A percentile compares a stretch with the other conserved stretches of the same genome.
phyloP scores from a whole-genome alignment of 306 rosid species.

The Rubus idaeus region DNA sequence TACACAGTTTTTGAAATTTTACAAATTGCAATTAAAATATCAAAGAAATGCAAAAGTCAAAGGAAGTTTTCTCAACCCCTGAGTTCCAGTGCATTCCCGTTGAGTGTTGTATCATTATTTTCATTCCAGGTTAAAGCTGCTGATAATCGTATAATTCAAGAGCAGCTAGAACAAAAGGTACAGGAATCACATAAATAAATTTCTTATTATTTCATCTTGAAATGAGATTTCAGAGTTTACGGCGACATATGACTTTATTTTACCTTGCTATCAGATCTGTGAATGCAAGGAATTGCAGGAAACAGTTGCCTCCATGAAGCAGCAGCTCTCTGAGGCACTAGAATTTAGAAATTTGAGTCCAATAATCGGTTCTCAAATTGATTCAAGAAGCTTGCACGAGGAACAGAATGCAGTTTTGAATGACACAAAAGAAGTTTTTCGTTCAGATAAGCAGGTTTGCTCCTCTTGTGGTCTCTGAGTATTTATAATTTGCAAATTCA shows the following conservation, averaged over 20 bases:
- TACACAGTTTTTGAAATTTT: background rate
- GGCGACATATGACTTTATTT: constrained; percentile 26
- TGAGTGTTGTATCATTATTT: constrained; percentile 26
- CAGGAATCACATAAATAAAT: constrained; percentile 11
- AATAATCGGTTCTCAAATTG: constrained; percentile 32
- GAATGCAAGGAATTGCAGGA: constrained; percentile 82
- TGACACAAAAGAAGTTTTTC: constrained; percentile 41
- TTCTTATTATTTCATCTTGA: constrained; percentile 9
- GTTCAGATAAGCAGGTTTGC: constrained; percentile 60
- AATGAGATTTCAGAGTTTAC: constrained; percentile 13
- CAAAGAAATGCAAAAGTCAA: background rate
- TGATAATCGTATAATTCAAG: constrained; percentile 92
- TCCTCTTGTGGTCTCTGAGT: background rate
- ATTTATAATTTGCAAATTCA: constrained; percentile 3
- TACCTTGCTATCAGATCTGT: constrained; percentile 46
- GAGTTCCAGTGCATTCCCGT: constrained; percentile 14
- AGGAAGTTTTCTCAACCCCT: constrained; percentile 7
- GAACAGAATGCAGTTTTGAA: constrained; percentile 34
- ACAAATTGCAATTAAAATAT: background rate
- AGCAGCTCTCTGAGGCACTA: constrained; percentile 72
- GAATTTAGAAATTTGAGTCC: constrained; percentile 50
- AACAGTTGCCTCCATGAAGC: constrained; percentile 64
- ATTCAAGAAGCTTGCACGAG: constrained; percentile 33
- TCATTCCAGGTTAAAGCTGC: constrained; percentile 81
- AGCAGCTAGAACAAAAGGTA: constrained; percentile 91